Base-by-base conservation (phyloP, 768 basidiomycete species). In the Tulasnella sp. region DNA sequence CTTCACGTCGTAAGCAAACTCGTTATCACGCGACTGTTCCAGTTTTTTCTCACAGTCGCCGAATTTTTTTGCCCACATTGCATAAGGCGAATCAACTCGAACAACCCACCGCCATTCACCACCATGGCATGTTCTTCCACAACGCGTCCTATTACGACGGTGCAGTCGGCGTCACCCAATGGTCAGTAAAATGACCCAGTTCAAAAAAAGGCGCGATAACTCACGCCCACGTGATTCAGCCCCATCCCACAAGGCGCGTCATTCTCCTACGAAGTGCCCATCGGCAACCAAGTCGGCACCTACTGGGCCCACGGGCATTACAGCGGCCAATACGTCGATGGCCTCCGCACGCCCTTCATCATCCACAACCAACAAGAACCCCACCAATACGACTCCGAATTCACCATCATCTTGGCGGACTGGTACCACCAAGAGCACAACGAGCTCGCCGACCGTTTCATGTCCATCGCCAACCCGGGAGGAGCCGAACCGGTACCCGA, bases 71-170 rank as follows among this genome's bases (percentile, higher is more conserved):
- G 29, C 40, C 40, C 69, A 73, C n/a, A n/a, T n/a, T n/a, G n/a
- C n/a, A n/a, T n/a, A n/a, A n/a, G n/a, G n/a, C 86, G 39, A 95
- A 96, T 84, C 88, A 88, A 2, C 84, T 96, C 77, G 90, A 92
- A 75, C 80, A 85, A 37, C 88, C 91, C 0, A 88, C 92, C 0
- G 88, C 91, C 0, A 85, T 98, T 20, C 97, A 99, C 83, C 92
- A 96, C 82, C 96, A 98, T 84, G 97, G 97, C 80, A 94, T 97
- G 92, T 95, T 90, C 85, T 95, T 98, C 87, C 96, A 96, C 83
- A 88, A 89, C 1, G 88, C 92, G 0, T 88, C 90, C 23, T 98
- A 93, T 91, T 92, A 91, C 87, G 97, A 99, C 83, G 97, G 97
- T 48, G 95, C 97, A 0, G 84, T 89, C 42, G 90, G 87, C 7